Percentiles rank a stretch among this genome's conserved stretches.
These are phyloP conservation scores for Moesziomyces sp. DNA, from an alignment of 1,284 basidiomycete species.

Conservation along the genomic window DNA sequence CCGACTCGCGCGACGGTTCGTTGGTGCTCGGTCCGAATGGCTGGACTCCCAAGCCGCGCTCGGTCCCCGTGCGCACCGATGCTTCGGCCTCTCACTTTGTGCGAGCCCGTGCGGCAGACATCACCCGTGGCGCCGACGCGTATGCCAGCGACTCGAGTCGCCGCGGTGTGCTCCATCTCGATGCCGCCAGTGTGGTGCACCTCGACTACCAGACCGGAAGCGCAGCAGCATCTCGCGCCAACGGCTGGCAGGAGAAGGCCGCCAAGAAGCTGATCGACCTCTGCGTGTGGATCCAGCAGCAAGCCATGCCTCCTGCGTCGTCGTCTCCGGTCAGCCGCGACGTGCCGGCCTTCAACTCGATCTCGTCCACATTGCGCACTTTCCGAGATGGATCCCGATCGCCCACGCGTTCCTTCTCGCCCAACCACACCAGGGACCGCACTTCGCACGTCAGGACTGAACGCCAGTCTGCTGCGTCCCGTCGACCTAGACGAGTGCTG, in stretches of 20 bases:
- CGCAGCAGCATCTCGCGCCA: slow-evolving; percentile 1
- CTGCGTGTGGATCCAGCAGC: slow-evolving; percentile 66
- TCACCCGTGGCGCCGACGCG: slow-evolving; percentile 11
- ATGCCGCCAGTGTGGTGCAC: slow-evolving; percentile 60
- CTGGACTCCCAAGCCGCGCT: slow-evolving; percentile 50
- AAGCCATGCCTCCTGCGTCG: slow-evolving; percentile 41
- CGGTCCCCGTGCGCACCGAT: slow-evolving; percentile 22
- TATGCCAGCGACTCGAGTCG: slow-evolving; percentile 3
- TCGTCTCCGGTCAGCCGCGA: slow-evolving; percentile 4
- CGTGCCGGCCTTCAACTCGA: slow-evolving; percentile 14
- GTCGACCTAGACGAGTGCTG: slow-evolving; percentile 47
- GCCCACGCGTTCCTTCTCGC: slow-evolving; percentile 33
- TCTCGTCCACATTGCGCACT: slow-evolving; percentile 24
- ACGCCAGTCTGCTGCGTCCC: neutral
- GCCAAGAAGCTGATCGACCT: slow-evolving; percentile 59
- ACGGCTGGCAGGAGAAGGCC: slow-evolving; percentile 12
- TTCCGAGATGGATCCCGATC: slow-evolving; percentile 29
- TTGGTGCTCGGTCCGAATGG: slow-evolving; percentile 62
- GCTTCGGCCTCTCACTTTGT: slow-evolving; percentile 33
- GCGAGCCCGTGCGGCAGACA: slow-evolving; percentile 12
- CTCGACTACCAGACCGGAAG: slow-evolving; percentile 51
- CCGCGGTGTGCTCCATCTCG: slow-evolving; percentile 21
- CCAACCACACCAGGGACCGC: slow-evolving; percentile 17
- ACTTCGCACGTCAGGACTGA: slow-evolving; percentile 9
- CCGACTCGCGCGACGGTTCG: slow-evolving; percentile 30